Percentiles rank a stretch among this genome's conserved stretches.
Evolutionary conservation across 768 basidiomycete genomes (phyloP).

Genomic region (Hericium coralloides): DNA sequence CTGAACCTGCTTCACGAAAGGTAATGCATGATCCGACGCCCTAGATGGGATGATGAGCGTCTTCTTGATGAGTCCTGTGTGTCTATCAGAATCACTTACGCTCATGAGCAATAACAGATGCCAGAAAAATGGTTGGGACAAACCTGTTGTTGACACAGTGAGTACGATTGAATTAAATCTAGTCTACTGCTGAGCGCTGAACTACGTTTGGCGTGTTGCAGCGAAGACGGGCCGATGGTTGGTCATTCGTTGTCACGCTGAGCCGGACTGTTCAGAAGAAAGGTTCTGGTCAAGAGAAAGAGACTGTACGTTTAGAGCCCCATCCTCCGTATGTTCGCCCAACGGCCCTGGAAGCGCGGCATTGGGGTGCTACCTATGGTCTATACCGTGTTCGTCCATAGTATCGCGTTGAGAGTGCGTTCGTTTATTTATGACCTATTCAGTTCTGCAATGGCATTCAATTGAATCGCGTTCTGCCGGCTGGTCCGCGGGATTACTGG

Average conservation of each 20-base stretch:
- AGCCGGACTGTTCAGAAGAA: conserved; percentile 61
- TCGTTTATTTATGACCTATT: background rate
- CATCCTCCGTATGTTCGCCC: conserved; percentile 59
- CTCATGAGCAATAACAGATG: conserved; percentile 40
- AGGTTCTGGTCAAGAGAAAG: conserved; percentile 36
- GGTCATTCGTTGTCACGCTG: conserved; percentile 63
- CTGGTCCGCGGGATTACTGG: conserved; percentile 87
- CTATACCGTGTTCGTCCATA: conserved; percentile 67
- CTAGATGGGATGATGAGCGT: too few species aligned
- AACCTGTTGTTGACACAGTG: conserved; percentile 72
- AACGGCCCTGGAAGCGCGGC: conserved; percentile 75
- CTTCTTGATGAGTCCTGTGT: background rate
- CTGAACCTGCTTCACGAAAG: conserved; percentile 74
- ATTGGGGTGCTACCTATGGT: conserved; percentile 86
- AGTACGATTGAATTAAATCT: conserved; percentile 9
- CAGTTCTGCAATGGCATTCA: conserved; percentile 72
- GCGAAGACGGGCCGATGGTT: conserved; percentile 41
- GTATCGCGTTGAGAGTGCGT: conserved; percentile 6
- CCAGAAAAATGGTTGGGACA: conserved; percentile 86
- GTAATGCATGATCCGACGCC: conserved; percentile 21
- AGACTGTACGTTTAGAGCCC: conserved; percentile 64
- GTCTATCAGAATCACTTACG: background rate
- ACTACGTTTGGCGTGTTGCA: conserved; percentile 17
- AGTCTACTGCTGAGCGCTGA: conserved; percentile 3
- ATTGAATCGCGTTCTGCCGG: conserved; percentile 69